These are phyloP conservation scores for Galeopsis tetrahit DNA, from an alignment of 257 asterid genomes.

Conservation along the genomic window DNA sequence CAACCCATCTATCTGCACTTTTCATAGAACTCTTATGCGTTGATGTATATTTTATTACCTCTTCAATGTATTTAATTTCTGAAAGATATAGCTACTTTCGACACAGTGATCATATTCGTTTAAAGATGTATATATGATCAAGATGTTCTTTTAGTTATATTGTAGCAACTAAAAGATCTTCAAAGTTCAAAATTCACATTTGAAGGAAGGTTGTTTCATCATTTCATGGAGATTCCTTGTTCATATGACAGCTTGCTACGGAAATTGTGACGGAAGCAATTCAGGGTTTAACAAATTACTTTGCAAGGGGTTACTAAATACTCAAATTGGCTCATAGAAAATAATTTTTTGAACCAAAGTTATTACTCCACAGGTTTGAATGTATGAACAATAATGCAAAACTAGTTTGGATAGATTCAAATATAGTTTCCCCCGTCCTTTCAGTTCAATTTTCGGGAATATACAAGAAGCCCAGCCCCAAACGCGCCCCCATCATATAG, in stretches of 20 bases:
- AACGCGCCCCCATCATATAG: no score
- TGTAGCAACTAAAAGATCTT: not conserved
- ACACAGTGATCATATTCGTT: constrained; percentile 22
- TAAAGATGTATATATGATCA: constrained; percentile 26
- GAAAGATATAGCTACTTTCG: constrained; percentile 24
- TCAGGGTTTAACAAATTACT: not conserved
- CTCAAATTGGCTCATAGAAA: not conserved
- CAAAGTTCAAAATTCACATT: no score
- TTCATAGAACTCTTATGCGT: constrained; percentile 1
- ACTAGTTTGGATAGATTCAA: no score
- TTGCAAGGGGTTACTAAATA: not conserved
- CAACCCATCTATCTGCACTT: not conserved
- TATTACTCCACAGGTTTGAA: no score
- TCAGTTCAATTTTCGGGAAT: no score
- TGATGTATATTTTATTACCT: not conserved
- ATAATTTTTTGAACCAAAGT: not conserved
- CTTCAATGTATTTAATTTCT: constrained; percentile 6
- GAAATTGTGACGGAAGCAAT: not conserved
- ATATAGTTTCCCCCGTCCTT: no score
- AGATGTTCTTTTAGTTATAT: not conserved
- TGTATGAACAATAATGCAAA: not conserved
- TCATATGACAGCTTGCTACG: not conserved
- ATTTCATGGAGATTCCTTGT: not conserved
- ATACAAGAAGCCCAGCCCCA: no score
- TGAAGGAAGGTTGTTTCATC: not conserved